Evolutionary conservation across 345 rosid genomes (phyloP), one percentile per base, ranked within the genome.

Genomic region (Rubroshorea leprosula): DNA sequence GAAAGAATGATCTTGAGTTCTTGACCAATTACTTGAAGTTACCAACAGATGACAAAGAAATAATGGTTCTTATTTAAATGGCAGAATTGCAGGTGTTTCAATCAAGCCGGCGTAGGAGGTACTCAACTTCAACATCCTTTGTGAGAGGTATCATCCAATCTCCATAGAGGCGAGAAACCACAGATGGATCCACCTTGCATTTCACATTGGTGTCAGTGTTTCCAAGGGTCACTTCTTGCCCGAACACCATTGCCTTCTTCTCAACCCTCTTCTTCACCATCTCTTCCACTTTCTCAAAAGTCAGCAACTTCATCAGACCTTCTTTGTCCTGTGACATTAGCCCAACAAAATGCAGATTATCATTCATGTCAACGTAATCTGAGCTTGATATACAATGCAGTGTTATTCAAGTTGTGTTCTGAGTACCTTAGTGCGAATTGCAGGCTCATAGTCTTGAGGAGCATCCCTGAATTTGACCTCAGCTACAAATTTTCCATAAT

Each of bases 111-210:
- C 78, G 82, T 6, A 89, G 89, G 46, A 89, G 95, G 73, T 92
- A 92, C 67, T 86, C 83, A 25, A 92, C 81, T 66, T 92, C 74
- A 29, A 92, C 96, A 0, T 11, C 63, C 66, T 88, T 92, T 31
- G 98, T 92, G 20, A 88, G 74, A 49, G 96, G 96, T 55, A 92
- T 92, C 10, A 86, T 76, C 96, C 98, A 89, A 16, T 89, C 86
- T 1, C 68, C 82, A 39, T 84, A 92, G 15, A 92, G 89, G 22
- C 77, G 86, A 20, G 85, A 79, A 13, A 78, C 87, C 2, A 81
- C 5, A 1, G 74, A 63, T 8, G 95, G 96, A 76, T 84, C 83
- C 3, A 92, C 78, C 72, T 89, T 92, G 71, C 50, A 72, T 19
- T 69, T 72, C 13, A 51, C 64, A 31, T 52, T 58, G 7, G 31